Percentiles rank a stretch among this genome's conserved stretches.
Evolutionary conservation across 768 basidiomycete genomes (phyloP).

Genomic region (Neoboletus brunneissimus): DNA sequence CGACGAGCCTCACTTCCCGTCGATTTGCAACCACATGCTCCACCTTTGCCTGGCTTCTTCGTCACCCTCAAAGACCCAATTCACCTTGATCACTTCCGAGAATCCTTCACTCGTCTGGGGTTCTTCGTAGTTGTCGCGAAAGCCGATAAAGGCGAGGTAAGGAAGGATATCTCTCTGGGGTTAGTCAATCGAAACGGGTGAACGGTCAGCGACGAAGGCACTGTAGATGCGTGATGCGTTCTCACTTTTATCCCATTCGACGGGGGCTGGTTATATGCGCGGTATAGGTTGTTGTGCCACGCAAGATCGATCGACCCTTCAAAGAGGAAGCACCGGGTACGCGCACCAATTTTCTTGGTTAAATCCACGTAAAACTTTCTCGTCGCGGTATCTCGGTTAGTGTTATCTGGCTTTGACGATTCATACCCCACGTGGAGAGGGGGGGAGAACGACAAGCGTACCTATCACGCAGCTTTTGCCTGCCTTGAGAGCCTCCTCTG

Average conservation of each 20-base stretch:
- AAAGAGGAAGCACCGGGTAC: constrained; percentile 72
- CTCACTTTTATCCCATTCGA: constrained; percentile 24
- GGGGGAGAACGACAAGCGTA: constrained; percentile 30
- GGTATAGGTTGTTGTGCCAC: constrained; percentile 92
- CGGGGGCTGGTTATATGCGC: constrained; percentile 61
- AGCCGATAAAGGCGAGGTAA: constrained; percentile 56
- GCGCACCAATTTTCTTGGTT: constrained; percentile 52
- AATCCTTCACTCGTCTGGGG: constrained; percentile 73
- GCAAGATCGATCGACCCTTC: constrained; percentile 75
- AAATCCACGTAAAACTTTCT: constrained; percentile 70
- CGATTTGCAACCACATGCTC: constrained; percentile 85
- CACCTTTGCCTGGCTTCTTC: constrained; percentile 69
- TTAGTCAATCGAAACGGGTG: constrained; percentile 24
- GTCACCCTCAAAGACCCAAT: constrained; percentile 77
- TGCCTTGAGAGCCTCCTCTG: constrained; percentile 49
- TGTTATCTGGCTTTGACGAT: constrained; percentile 63
- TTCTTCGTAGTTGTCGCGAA: constrained; percentile 60
- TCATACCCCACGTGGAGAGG: not conserved
- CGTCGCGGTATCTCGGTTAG: constrained; percentile 74
- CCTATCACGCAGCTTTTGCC: constrained; percentile 77
- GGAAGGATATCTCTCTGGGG: constrained; percentile 54
- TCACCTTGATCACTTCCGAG: constrained; percentile 67
- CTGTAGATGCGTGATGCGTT: not conserved
- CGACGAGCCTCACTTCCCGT: constrained; percentile 50
- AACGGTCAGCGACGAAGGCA: not conserved